Conservation (phyloP, 768 basidiomycete species). For the Sistotremastrum niveocremeum region DNA sequence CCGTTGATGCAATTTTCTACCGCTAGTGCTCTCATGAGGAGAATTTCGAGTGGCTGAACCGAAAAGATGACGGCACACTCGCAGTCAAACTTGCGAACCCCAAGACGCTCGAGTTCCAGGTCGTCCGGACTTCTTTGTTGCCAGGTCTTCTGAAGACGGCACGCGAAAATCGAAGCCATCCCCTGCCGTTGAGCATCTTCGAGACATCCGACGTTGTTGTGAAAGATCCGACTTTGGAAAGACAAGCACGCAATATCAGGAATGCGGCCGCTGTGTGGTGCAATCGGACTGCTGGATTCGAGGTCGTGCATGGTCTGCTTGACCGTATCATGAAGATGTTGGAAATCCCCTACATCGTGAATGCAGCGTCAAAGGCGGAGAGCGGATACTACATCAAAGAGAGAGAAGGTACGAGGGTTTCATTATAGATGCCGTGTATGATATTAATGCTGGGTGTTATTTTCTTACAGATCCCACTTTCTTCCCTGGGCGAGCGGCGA, state of each 20-base stretch:
- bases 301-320: slow-evolving; percentile 88
- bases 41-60: slow-evolving; percentile 91
- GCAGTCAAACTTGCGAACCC: slow-evolving; percentile 94
- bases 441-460: background rate
- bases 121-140: slow-evolving; percentile 89
- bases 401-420: slow-evolving; percentile 48
- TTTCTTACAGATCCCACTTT: slow-evolving; percentile 64
- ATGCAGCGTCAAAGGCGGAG: slow-evolving; percentile 36
- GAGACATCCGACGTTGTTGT: slow-evolving; percentile 89
- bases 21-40: slow-evolving; percentile 93
- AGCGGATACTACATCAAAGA: slow-evolving; percentile 91
- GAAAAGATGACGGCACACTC: slow-evolving; percentile 60
- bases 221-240: slow-evolving; percentile 66
- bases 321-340: slow-evolving; percentile 95
- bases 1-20: background rate
- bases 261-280: slow-evolving; percentile 90
- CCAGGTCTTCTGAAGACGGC: slow-evolving; percentile 95
- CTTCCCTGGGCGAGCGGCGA: slow-evolving; percentile 92
- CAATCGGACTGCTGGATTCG: slow-evolving; percentile 93
- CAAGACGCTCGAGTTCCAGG: slow-evolving; percentile 95
- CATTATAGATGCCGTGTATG: background rate
- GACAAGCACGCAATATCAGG: slow-evolving; percentile 78
- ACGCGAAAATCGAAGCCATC: slow-evolving; percentile 88
- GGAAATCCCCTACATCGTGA: slow-evolving; percentile 70
- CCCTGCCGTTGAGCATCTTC: slow-evolving; percentile 87